These are phyloP conservation scores for Elsinoe necatrix DNA, from an alignment of 2,329 filamentous ascomycete species.

Conservation along the genomic window DNA sequence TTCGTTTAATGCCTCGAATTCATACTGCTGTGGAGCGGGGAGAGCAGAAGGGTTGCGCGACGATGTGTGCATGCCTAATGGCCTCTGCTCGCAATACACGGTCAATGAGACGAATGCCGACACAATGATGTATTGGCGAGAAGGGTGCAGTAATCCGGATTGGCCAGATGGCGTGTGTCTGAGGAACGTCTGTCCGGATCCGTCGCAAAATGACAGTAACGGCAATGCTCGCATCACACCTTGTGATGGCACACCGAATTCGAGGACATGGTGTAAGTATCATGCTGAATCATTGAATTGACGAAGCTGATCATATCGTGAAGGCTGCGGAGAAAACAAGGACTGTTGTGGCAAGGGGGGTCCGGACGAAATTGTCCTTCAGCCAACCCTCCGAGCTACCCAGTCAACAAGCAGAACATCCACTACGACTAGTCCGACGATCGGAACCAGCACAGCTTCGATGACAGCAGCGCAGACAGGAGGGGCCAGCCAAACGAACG, in stretches of 20 bases:
- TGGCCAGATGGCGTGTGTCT: slow-evolving; percentile 14
- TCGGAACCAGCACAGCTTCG: too few relatives aligned
- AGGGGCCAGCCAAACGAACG: neutral
- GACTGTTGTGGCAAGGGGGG: slow-evolving; percentile 11
- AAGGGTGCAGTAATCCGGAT: slow-evolving; percentile 15
- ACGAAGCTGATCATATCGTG: neutral
- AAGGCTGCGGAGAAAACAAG: slow-evolving; percentile 6
- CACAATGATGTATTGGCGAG: slow-evolving; percentile 9
- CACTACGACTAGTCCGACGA: neutral
- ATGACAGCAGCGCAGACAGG: neutral
- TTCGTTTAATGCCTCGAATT: slow-evolving; percentile 13
- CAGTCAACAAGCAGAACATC: neutral
- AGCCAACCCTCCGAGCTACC: neutral
- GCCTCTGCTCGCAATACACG: slow-evolving; percentile 2
- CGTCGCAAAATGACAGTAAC: slow-evolving; percentile 11
- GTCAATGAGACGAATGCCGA: slow-evolving; percentile 8
- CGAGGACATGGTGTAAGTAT: slow-evolving; percentile 12
- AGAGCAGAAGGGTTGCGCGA: neutral
- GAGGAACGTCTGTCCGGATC: slow-evolving; percentile 14
- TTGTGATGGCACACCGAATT: slow-evolving; percentile 11
- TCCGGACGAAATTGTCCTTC: neutral
- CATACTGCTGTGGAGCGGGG: slow-evolving; percentile 11
- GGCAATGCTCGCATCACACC: slow-evolving; percentile 12
- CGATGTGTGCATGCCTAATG: slow-evolving; percentile 13
- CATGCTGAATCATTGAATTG: neutral